A percentile compares a stretch with the other conserved stretches of the same genome.
phyloP scores from a whole-genome alignment of 2,329 filamentous ascomycete species.

The Claviceps africana region DNA sequence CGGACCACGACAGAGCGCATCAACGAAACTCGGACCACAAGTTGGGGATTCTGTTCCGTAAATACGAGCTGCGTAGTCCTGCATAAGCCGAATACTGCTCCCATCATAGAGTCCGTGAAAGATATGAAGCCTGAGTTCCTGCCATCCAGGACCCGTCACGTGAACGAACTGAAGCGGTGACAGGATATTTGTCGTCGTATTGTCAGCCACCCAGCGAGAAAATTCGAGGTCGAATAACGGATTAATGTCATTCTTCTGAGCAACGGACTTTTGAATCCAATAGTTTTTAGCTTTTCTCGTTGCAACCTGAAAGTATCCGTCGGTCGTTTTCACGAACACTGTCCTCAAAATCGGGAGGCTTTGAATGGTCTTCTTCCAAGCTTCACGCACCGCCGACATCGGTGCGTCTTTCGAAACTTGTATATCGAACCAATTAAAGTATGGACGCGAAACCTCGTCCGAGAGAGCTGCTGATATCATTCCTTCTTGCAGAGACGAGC shows the following conservation, averaged over 20 bases:
- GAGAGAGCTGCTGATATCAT: slow-evolving; percentile 60
- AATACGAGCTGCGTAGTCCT: slow-evolving; percentile 35
- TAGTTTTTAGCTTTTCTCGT: slow-evolving; percentile 27
- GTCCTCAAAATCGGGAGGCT: slow-evolving; percentile 55
- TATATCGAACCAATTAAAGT: slow-evolving; percentile 66
- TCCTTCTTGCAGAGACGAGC: slow-evolving; percentile 74
- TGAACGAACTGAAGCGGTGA: slow-evolving; percentile 39
- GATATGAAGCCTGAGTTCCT: slow-evolving; percentile 19
- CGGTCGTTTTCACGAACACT: slow-evolving; percentile 54
- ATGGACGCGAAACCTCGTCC: slow-evolving; percentile 40
- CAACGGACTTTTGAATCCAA: slow-evolving; percentile 28
- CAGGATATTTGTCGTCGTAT: slow-evolving; percentile 30
- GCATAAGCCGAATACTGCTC: slow-evolving; percentile 55
- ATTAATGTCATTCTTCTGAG: slow-evolving; percentile 18
- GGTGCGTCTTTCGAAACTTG: slow-evolving; percentile 32
- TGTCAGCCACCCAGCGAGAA: slow-evolving; percentile 38
- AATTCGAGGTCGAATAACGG: slow-evolving; percentile 22
- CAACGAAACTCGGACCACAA: slow-evolving; percentile 44
- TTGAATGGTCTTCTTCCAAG: slow-evolving; percentile 42
- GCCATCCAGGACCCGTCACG: slow-evolving; percentile 13
- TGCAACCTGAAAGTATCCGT: slow-evolving; percentile 65
- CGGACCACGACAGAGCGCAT: slow-evolving; percentile 56
- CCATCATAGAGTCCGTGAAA: slow-evolving; percentile 87
- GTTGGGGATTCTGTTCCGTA: slow-evolving; percentile 10
- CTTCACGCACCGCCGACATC: slow-evolving; percentile 31